Percentiles rank a stretch among this genome's conserved stretches.
Evolutionary conservation across 306 rosid species (phyloP).

Genomic region (Luffa aegyptiaca): DNA sequence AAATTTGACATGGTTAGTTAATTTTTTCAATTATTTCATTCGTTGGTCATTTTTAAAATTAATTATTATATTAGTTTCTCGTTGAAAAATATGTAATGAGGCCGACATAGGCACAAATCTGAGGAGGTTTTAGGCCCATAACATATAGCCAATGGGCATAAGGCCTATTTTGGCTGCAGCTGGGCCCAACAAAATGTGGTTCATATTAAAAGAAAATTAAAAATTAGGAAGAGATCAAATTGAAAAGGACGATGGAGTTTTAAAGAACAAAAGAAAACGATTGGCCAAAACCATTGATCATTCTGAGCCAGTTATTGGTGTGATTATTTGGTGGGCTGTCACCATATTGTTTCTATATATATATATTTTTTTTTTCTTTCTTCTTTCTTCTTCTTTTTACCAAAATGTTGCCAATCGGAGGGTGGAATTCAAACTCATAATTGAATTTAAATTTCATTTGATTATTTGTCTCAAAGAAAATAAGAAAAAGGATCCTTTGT

Average conservation of each 20-base stretch:
- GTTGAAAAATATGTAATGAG: background rate
- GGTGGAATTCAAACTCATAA: background rate
- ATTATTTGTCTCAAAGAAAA: background rate
- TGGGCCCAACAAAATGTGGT: constrained; percentile 9
- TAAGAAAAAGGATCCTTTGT: no score
- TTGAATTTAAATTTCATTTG: background rate
- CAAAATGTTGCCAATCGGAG: background rate
- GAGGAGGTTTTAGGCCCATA: background rate
- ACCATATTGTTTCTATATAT: background rate
- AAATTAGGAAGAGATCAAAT: background rate
- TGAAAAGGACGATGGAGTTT: background rate
- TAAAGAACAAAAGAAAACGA: background rate
- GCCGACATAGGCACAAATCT: background rate
- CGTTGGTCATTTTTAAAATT: background rate
- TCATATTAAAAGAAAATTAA: background rate
- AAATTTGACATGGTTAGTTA: background rate
- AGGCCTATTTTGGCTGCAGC: background rate
- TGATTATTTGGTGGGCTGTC: background rate
- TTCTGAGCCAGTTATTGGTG: background rate
- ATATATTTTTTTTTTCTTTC: background rate
- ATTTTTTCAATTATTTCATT: background rate
- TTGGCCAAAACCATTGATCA: background rate
- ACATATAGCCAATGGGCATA: background rate
- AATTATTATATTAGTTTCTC: background rate
- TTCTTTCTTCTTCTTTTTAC: background rate